Evolutionary conservation across 75 land plant species (phyloP).

Genomic region (Pinus albicaulis): DNA sequence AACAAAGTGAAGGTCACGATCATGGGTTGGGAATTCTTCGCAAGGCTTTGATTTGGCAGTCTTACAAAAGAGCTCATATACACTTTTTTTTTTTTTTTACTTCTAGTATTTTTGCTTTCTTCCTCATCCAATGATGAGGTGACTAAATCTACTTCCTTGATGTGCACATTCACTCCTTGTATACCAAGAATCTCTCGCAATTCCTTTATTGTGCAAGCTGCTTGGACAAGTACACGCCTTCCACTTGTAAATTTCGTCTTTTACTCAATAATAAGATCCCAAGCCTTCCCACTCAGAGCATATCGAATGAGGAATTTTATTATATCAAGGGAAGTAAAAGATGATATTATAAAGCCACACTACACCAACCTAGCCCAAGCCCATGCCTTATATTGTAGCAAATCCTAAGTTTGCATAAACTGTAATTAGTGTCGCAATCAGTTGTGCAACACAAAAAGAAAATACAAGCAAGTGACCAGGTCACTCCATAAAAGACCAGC

Average conservation of each 20-base stretch:
- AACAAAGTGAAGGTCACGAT: too few relatives aligned
- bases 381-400: slow-evolving; percentile 86
- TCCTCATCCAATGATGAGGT: slow-evolving; percentile 64
- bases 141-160: slow-evolving; percentile 63
- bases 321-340: slow-evolving; percentile 86
- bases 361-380: slow-evolving; percentile 98
- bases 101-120: too few relatives aligned
- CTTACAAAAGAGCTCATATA: too few relatives aligned
- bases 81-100: too few relatives aligned
- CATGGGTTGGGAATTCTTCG: too few relatives aligned
- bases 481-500: slow-evolving; percentile 93
- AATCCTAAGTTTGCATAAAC: slow-evolving; percentile 93
- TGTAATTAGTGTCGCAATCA: slow-evolving; percentile 93
- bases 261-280: slow-evolving; percentile 93
- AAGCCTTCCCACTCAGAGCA: slow-evolving; percentile 83
- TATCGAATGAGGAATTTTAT: slow-evolving; percentile 71
- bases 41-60: too few relatives aligned
- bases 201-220: too few relatives aligned
- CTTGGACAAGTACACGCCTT: too few relatives aligned
- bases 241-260: too few relatives aligned
- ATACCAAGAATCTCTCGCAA: slow-evolving; percentile 25
- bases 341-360: slow-evolving; percentile 92
- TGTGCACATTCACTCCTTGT: slow-evolving; percentile 49
- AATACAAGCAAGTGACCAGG: slow-evolving; percentile 75
- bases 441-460: slow-evolving; percentile 83